A percentile compares a stretch with the other conserved stretches of the same genome.
Evolutionary conservation across 331 rosid species (phyloP).

Genomic region (Rhamnella rubrinervis): DNA sequence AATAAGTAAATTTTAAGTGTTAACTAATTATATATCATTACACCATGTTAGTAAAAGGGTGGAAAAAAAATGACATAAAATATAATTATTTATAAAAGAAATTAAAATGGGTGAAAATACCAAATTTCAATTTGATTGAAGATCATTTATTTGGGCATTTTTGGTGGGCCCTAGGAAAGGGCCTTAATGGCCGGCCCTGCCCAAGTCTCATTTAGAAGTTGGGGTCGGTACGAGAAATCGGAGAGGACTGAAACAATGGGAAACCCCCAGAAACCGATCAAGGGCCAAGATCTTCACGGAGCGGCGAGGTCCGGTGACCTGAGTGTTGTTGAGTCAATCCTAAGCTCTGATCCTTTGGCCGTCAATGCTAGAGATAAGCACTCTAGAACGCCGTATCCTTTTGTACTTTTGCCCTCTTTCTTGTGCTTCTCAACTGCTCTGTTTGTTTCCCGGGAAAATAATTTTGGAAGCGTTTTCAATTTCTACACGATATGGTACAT

Average conservation of each 20-base stretch:
- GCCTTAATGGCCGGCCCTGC: no score
- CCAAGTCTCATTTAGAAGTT: no score
- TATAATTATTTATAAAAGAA: no score
- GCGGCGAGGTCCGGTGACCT: constrained; percentile 90
- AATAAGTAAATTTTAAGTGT: no score
- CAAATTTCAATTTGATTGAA: no score
- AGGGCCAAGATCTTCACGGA: constrained; percentile 62
- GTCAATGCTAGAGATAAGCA: constrained; percentile 85
- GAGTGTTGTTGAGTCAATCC: constrained; percentile 45
- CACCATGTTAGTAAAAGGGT: no score
- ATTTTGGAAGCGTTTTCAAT: neutral
- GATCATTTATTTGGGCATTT: no score
- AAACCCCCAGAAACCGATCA: constrained; percentile 40
- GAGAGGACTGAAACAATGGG: constrained; percentile 40
- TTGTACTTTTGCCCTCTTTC: constrained; percentile 1
- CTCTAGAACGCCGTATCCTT: constrained; percentile 97
- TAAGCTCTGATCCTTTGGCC: constrained; percentile 63
- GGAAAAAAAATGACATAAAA: no score
- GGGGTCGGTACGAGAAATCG: neutral
- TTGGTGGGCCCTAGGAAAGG: no score
- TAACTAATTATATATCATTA: no score
- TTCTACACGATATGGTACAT: neutral
- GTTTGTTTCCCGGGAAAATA: constrained; percentile 15
- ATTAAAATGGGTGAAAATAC: no score
- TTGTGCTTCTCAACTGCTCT: neutral